Conservation (phyloP, 2,329 filamentous ascomycete genomes). For the Colletotrichum brevisporum region DNA sequence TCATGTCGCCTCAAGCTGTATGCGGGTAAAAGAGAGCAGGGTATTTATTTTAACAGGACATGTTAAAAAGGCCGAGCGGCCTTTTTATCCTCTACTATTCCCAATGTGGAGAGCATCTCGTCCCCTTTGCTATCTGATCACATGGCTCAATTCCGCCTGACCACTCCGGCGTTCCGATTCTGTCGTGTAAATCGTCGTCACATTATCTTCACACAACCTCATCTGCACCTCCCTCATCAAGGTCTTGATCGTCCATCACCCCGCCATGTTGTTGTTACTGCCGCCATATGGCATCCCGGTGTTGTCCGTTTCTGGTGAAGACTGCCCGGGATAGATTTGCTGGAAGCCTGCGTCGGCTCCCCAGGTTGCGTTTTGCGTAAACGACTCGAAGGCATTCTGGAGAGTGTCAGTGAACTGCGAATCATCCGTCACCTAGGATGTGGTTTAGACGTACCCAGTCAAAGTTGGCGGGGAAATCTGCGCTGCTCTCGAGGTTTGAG, state of each 20-base stretch:
- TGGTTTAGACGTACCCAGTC: slow-evolving; percentile 66
- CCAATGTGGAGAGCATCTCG: slow-evolving; percentile 18
- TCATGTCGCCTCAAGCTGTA: slow-evolving; percentile 2
- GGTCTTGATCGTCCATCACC: neutral
- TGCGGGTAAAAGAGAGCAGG: slow-evolving; percentile 27
- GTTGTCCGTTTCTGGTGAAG: slow-evolving; percentile 32
- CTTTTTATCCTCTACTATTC: slow-evolving; percentile 8
- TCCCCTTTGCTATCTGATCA: slow-evolving; percentile 3
- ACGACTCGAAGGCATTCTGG: slow-evolving; percentile 70
- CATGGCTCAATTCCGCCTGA: neutral
- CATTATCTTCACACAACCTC: neutral
- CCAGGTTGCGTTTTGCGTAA: slow-evolving; percentile 68
- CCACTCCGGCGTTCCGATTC: slow-evolving; percentile 16
- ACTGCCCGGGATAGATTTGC: slow-evolving; percentile 52
- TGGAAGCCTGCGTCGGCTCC: slow-evolving; percentile 66
- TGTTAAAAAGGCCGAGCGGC: slow-evolving; percentile 1
- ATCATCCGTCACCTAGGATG: neutral
- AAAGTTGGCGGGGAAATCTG: slow-evolving; percentile 65
- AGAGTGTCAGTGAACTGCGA: slow-evolving; percentile 43
- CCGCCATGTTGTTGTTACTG: slow-evolving; percentile 27
- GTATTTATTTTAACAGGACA: slow-evolving; percentile 28
- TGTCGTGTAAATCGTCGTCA: slow-evolving; percentile 29
- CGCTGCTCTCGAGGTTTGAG: slow-evolving; percentile 52
- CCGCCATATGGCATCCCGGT: slow-evolving; percentile 26
- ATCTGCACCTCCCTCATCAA: neutral